Base-by-base conservation (phyloP, 805 yeast species). In the Hanseniaspora nectarophila region DNA sequence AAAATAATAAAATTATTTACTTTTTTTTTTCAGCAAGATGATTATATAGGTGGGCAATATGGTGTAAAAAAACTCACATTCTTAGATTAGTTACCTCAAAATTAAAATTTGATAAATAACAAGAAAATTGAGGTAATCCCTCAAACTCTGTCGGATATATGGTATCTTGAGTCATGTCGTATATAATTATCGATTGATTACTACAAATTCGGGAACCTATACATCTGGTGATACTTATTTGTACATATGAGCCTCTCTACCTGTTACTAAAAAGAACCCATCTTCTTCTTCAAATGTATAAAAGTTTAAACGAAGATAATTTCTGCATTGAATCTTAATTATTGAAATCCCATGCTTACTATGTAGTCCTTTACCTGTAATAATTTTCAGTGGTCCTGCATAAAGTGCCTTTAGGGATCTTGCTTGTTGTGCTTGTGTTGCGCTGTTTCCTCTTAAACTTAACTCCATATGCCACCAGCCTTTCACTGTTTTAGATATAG, bases 341-440 rank as follows among this genome's bases (percentile, higher is more conserved):
- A 67, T 73, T 1, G 83, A 70, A 1, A 67, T 60, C 0, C 87
- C 85, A 5, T 75, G 77, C 1, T 61, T 68, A 43, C 85, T 80
- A 62, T 84, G 92, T 5, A 80, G 59, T 0, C 92, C 92, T 56
- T 85, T 65, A 0, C 92, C 90, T 0, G 90, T 81, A 12, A 82
- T 65, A 0, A 83, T 65, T 1, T 55, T 61, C 7, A 82, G 58
- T 0, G 76, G 74, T 0, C 63, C 67, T 1, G 75, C 70, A 49
- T 61, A 64, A 2, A 61, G 55, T 5, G 63, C 59, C 33, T 39
- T 47, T 5, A 64, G 68, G 0, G 78, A 77, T 31, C 28, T 40
- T 10, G 24, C 20, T 8, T 37, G 43, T 8, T 40, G 43, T 9
- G n/a, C 15, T 7, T 33, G 40, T 16, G 23, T n/a, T 1, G 49